Conservation (phyloP, 192 early-diverging fungal species). For the Thamnidium elegans region DNA sequence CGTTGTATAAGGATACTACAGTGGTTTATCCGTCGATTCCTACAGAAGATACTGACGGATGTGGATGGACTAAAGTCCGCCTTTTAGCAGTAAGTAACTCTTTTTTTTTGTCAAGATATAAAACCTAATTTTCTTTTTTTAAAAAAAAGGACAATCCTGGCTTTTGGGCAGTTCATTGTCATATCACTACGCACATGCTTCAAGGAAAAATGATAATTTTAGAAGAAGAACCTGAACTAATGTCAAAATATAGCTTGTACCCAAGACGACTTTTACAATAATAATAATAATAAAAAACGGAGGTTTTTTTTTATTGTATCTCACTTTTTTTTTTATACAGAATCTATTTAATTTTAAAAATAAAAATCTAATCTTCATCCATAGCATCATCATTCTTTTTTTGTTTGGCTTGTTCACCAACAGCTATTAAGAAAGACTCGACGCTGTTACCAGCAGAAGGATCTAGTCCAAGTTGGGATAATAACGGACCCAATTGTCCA, state of each 20-base stretch:
- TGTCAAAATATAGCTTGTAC: slow-evolving; percentile 5
- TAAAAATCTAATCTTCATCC: background rate
- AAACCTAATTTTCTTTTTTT: slow-evolving; percentile 3
- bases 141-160: slow-evolving; percentile 41
- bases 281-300: too few relatives aligned
- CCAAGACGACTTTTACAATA: background rate
- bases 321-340: background rate
- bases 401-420: slow-evolving; percentile 9
- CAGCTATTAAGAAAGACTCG: background rate
- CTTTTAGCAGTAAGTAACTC: slow-evolving; percentile 24
- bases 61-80: slow-evolving; percentile 28
- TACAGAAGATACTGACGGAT: background rate
- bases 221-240: slow-evolving; percentile 24
- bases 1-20: slow-evolving; percentile 18
- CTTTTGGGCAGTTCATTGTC: slow-evolving; percentile 34
- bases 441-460: slow-evolving; percentile 18
- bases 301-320: background rate
- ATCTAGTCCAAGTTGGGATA: slow-evolving; percentile 22
- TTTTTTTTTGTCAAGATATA: background rate
- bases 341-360: too few relatives aligned
- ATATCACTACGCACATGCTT: slow-evolving; percentile 46
- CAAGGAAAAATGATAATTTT: slow-evolving; percentile 28
- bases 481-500: slow-evolving; percentile 18
- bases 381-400: slow-evolving; percentile 7
- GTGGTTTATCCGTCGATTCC: slow-evolving; percentile 18